Evolutionary conservation across 75 land plant species (phyloP).

Genomic region (Gnetum montanum): DNA sequence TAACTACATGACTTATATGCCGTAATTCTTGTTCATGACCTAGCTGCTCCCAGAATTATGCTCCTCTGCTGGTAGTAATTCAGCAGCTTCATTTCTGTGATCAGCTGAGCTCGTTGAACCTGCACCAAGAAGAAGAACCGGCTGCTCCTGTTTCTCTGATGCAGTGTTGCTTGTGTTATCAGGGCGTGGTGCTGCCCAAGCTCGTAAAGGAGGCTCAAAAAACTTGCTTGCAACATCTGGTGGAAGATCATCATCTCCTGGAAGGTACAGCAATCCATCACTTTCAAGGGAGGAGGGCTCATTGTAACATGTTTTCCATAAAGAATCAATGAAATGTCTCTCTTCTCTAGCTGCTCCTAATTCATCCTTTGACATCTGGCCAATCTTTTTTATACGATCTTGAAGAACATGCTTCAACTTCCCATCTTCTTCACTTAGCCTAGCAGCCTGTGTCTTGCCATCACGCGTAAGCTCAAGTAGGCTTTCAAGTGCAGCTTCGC

Average conservation of each 20-base stretch:
- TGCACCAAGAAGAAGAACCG: constrained; percentile 6
- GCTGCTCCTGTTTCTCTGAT: constrained; percentile 11
- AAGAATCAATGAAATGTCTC: constrained; percentile 57
- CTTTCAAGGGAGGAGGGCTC: constrained; percentile 68
- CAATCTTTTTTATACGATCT: constrained; percentile 41
- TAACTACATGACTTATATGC: too few relatives aligned
- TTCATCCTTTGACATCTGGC: constrained; percentile 52
- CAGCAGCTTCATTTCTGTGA: too few relatives aligned
- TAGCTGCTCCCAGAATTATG: too few relatives aligned
- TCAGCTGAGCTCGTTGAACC: neutral
- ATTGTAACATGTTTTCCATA: constrained; percentile 57
- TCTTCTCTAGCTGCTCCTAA: constrained; percentile 75
- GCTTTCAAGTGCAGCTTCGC: constrained; percentile 76
- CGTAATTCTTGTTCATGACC: too few relatives aligned
- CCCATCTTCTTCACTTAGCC: constrained; percentile 24
- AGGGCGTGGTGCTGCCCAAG: constrained; percentile 43
- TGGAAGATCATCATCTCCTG: constrained; percentile 82
- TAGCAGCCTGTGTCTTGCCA: constrained; percentile 4
- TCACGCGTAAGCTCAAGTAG: constrained; percentile 61
- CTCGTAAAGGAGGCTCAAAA: constrained; percentile 73
- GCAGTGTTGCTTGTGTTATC: neutral
- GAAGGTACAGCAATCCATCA: constrained; percentile 66
- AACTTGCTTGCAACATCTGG: constrained; percentile 80
- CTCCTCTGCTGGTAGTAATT: too few relatives aligned
- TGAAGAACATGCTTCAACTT: constrained; percentile 53